phyloP scores from a whole-genome alignment of 371 early-diverging fungal species.

The Chytridium lagenaria region DNA sequence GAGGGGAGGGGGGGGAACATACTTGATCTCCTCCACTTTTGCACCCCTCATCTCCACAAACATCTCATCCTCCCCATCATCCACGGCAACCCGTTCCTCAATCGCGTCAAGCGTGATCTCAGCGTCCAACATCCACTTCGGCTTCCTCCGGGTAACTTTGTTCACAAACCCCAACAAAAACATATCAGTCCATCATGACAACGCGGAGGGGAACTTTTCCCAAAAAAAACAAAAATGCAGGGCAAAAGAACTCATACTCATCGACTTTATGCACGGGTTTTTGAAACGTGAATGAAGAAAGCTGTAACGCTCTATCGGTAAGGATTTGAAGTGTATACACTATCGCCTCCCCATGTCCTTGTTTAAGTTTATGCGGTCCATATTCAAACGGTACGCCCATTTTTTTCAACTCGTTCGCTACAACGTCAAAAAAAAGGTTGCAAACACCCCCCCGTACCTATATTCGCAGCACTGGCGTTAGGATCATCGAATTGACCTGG shows the following conservation, averaged over 20 bases:
- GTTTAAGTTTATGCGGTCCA: conserved; percentile 54
- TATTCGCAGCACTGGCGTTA: conserved; percentile 56
- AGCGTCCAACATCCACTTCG: conserved; percentile 61
- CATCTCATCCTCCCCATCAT: conserved; percentile 53
- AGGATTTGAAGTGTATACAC: conserved; percentile 46
- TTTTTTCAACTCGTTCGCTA: conserved; percentile 51
- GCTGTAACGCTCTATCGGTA: conserved; percentile 46
- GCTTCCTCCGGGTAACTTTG: conserved; percentile 60
- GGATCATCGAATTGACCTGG: conserved; percentile 65
- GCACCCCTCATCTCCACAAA: conserved; percentile 35
- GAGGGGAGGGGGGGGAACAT: no score
- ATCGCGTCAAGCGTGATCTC: conserved; percentile 58
- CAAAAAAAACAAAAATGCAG: no score
- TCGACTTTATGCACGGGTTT: conserved; percentile 55
- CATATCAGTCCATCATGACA: no score
- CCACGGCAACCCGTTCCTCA: conserved; percentile 47
- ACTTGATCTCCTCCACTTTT: conserved; percentile 33
- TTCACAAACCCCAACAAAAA: no score
- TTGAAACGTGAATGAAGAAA: conserved; percentile 44
- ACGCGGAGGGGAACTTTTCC: no score
- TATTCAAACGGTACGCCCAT: conserved; percentile 51
- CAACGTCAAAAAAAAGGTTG: background rate
- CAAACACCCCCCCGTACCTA: conserved; percentile 38
- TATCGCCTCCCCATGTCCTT: conserved; percentile 59
- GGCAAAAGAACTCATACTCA: conserved; percentile 46